These are phyloP conservation scores for Colletotrichum costaricense DNA, from an alignment of 2,329 filamentous ascomycete species.

Conservation along the genomic window DNA sequence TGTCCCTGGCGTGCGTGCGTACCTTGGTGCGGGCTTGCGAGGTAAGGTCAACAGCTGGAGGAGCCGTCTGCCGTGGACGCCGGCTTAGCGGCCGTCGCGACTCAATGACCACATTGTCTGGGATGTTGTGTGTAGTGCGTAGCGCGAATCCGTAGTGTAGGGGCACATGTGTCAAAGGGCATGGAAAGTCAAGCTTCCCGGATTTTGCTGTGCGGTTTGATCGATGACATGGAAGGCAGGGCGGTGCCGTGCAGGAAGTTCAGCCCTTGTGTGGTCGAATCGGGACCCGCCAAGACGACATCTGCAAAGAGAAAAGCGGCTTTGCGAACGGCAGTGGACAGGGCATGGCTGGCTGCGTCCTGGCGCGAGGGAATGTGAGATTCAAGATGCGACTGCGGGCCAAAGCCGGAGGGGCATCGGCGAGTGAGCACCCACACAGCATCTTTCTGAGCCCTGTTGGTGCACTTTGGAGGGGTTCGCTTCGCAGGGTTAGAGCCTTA, in stretches of 20 bases:
- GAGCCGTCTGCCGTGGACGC: neutral
- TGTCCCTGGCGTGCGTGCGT: neutral
- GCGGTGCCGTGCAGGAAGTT: conserved; percentile 2
- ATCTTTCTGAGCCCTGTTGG: neutral
- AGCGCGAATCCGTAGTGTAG: no score
- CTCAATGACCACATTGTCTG: conserved; percentile 5
- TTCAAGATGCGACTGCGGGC: conserved; percentile 29
- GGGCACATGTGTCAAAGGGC: conserved; percentile 11
- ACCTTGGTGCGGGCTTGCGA: no score
- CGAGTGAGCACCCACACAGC: neutral
- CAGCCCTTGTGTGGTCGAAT: conserved; percentile 2
- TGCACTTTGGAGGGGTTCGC: conserved; percentile 6
- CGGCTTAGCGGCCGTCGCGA: neutral
- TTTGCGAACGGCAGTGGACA: conserved; percentile 25
- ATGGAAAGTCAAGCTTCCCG: conserved; percentile 7
- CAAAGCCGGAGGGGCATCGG: conserved; percentile 9
- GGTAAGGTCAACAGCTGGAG: no score
- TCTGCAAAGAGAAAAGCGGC: conserved; percentile 29
- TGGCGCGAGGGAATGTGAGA: conserved; percentile 21
- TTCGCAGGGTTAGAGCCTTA: conserved; percentile 18
- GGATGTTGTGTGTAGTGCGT: neutral
- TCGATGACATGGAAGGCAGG: conserved; percentile 24
- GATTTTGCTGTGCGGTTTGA: conserved; percentile 9
- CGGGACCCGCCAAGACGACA: conserved; percentile 24
- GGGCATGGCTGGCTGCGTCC: conserved; percentile 25